Evolutionary conservation across 208 protist genomes (phyloP).

Genomic region (Wallacemonas collosoma): DNA sequence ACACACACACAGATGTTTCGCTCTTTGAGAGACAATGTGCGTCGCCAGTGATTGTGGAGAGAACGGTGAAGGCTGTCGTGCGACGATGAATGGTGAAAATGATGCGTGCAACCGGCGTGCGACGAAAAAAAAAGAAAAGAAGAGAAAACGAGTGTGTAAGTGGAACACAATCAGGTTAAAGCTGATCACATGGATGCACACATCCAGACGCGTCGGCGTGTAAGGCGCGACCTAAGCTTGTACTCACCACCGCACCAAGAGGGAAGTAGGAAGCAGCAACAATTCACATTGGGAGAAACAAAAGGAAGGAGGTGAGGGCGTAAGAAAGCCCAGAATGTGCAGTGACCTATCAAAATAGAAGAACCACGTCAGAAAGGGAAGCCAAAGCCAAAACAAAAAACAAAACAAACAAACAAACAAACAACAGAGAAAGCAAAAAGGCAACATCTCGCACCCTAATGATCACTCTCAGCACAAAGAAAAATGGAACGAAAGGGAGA

Average conservation of each 20-base stretch:
- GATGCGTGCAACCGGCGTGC: background rate
- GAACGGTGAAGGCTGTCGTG: no score
- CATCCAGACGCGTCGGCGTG: background rate
- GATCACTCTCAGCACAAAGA: background rate
- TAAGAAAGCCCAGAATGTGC: background rate
- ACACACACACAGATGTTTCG: no score
- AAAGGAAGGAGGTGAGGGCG: background rate
- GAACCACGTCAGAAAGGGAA: no score
- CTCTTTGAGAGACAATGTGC: no score
- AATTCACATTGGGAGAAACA: background rate
- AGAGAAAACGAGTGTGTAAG: background rate
- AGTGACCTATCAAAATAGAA: no score
- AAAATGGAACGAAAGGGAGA: background rate
- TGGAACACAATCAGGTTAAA: background rate
- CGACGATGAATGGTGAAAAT: background rate
- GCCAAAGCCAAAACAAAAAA: background rate
- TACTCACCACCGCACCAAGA: background rate
- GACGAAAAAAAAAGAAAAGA: background rate
- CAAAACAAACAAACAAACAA: background rate
- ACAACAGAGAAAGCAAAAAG: conserved; percentile 1
- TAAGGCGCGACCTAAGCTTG: background rate
- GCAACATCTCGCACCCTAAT: background rate
- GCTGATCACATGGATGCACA: background rate
- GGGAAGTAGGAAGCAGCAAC: background rate
- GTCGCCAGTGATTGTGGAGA: no score